Percentiles rank a stretch among this genome's conserved stretches.
Evolutionary conservation across 164 flowering plant species (phyloP).

Genomic region (Houttuynia cordata): DNA sequence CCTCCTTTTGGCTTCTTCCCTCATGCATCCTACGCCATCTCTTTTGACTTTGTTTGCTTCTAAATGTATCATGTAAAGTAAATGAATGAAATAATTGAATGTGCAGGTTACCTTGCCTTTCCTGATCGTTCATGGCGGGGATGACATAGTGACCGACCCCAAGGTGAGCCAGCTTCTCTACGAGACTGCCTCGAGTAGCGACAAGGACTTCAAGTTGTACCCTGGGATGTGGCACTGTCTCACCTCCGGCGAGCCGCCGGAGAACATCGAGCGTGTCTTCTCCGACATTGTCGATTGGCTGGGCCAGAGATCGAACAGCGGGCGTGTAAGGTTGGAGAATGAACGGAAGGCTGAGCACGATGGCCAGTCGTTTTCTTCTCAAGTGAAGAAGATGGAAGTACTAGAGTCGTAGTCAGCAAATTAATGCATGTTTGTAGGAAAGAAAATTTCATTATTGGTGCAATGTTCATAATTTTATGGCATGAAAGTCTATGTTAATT

Average conservation of each 20-base stretch:
- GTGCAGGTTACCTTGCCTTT: conserved; percentile 62
- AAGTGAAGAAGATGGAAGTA: not conserved
- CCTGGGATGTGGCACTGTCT: conserved; percentile 81
- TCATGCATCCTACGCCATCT: too few relatives aligned
- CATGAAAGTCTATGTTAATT: too few relatives aligned
- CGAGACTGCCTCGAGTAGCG: conserved; percentile 42
- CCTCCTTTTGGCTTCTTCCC: too few relatives aligned
- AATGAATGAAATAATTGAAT: too few relatives aligned
- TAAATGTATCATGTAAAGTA: not conserved
- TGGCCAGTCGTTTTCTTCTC: not conserved
- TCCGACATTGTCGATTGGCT: conserved; percentile 57
- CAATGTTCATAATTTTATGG: too few relatives aligned
- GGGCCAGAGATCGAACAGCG: conserved; percentile 21
- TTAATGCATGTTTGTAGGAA: too few relatives aligned
- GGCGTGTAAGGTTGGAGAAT: conserved; percentile 35
- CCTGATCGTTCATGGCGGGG: conserved; percentile 67
- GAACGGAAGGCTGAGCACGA: conserved; percentile 35
- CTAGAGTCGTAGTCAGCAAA: not conserved
- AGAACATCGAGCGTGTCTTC: conserved; percentile 47
- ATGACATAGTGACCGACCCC: conserved; percentile 63
- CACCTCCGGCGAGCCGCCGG: conserved; percentile 53
- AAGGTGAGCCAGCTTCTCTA: conserved; percentile 39
- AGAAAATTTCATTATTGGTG: too few relatives aligned
- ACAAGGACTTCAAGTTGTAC: conserved; percentile 67
- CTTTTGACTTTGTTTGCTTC: too few relatives aligned